Conservation (phyloP, 371 early-diverging fungal species). For the Neoconidiobolus thromboides region DNA sequence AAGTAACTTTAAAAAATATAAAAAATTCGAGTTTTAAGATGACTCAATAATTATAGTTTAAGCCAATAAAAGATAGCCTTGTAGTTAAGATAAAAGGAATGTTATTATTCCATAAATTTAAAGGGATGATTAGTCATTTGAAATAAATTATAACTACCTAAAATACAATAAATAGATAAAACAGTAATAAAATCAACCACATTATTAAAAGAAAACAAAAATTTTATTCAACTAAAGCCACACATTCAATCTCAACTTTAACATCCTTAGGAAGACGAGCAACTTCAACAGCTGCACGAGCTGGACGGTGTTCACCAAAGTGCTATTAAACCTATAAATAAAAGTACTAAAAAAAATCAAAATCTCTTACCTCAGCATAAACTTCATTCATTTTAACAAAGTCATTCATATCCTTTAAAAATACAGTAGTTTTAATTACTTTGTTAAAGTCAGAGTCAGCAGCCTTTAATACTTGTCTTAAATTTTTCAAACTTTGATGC, state of each 20-base stretch:
- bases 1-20: background rate
- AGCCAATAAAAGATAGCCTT: too few relatives aligned
- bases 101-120: too few relatives aligned
- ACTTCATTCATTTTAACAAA: conserved; percentile 70
- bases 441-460: conserved; percentile 49
- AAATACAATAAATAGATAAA: background rate
- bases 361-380: conserved; percentile 33
- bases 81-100: too few relatives aligned
- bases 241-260: conserved; percentile 77
- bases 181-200: background rate
- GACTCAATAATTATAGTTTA: too few relatives aligned
- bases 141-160: too few relatives aligned
- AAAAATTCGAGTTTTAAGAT: too few relatives aligned
- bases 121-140: too few relatives aligned
- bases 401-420: conserved; percentile 74
- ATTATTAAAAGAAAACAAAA: background rate
- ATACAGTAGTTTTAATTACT: conserved; percentile 84
- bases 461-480: conserved; percentile 53
- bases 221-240: conserved; percentile 23
- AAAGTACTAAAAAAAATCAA: background rate
- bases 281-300: conserved; percentile 78
- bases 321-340: conserved; percentile 12
- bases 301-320: conserved; percentile 51
- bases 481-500: conserved; percentile 54
- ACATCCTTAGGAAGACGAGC: conserved; percentile 76